A percentile compares a stretch with the other conserved stretches of the same genome.
Conservation (phyloP, 768 basidiomycete genomes). For the Suillus luteus region DNA sequence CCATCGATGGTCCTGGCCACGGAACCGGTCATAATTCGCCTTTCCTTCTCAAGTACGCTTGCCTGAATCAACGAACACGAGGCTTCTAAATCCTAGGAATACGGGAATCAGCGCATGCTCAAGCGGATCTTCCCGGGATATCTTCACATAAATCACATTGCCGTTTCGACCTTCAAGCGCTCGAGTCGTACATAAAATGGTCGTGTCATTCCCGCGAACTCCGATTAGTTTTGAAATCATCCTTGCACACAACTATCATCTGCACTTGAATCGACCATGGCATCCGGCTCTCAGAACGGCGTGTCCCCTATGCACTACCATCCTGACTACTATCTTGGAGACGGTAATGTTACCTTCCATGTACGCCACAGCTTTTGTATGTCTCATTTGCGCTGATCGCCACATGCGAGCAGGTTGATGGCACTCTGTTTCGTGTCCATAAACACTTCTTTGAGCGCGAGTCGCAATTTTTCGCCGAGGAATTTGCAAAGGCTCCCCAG, state of each 20-base stretch:
- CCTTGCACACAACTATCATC: not conserved
- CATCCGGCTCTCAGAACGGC: not conserved
- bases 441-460: conserved; percentile 33
- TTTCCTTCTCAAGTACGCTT: not conserved
- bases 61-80: not conserved
- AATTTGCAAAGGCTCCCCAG: conserved; percentile 19
- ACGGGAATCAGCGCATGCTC: not conserved
- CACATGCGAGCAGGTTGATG: not conserved
- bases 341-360: not conserved
- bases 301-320: not conserved
- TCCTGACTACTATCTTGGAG: not conserved
- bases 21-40: not conserved
- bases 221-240: not conserved
- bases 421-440: not conserved
- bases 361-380: not conserved
- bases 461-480: conserved; percentile 31
- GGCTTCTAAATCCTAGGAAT: conserved; percentile 4
- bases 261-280: not conserved
- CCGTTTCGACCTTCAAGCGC: not conserved
- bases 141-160: not conserved
- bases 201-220: not conserved
- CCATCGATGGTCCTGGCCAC: not conserved
- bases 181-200: not conserved
- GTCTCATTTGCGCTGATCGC: not conserved
- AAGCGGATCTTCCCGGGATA: not conserved